Percentiles rank a stretch among this genome's conserved stretches.
These are phyloP conservation scores for Benincasa hispida DNA, from an alignment of 306 rosid species.

Conservation along the genomic window DNA sequence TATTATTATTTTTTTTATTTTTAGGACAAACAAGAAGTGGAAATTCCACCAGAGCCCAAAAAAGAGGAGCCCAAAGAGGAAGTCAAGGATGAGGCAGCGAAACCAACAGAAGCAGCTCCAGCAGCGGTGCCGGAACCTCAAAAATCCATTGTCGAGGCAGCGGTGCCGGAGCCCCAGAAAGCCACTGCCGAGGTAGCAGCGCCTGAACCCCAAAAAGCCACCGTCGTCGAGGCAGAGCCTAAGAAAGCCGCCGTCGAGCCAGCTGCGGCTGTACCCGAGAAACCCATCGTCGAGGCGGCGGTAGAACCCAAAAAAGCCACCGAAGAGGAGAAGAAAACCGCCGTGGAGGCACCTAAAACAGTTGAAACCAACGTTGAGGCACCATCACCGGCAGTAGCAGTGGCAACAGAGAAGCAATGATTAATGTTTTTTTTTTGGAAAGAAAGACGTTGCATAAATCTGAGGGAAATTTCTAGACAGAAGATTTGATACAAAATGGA, in stretches of 20 bases:
- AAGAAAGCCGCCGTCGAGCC: not conserved
- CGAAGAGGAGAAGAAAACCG: not conserved
- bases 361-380: too few relatives aligned
- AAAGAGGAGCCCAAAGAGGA: not conserved
- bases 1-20: too few relatives aligned
- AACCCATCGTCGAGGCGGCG: not conserved
- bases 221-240: not conserved
- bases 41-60: not conserved
- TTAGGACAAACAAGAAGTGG: not conserved
- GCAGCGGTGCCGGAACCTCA: not conserved
- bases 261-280: not conserved
- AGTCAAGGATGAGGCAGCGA: not conserved
- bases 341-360: too few relatives aligned
- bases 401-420: not conserved
- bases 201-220: not conserved
- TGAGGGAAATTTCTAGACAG: not conserved
- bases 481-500: not conserved
- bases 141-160: not conserved
- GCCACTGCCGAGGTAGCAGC: not conserved
- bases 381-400: not conserved
- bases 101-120: not conserved
- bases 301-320: not conserved
- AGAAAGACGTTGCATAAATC: not conserved
- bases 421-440: too few relatives aligned
- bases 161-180: not conserved